A percentile compares a stretch with the other conserved stretches of the same genome.
phyloP scores from a whole-genome alignment of 768 basidiomycete genomes.

The Lentinula sp. region DNA sequence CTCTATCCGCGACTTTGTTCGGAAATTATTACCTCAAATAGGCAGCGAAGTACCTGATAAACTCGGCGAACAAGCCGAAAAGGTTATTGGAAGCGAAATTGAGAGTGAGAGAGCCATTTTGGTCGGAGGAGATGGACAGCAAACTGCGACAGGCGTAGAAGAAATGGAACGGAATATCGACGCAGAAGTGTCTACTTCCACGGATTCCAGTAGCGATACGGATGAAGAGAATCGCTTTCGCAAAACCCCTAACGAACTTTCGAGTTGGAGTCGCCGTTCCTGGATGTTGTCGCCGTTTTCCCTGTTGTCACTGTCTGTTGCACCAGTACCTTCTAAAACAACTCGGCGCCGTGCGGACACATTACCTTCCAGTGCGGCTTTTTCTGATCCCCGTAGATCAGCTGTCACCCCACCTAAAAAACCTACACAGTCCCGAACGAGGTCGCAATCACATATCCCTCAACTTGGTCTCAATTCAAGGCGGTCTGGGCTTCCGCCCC shows the following conservation, averaged over 20 bases:
- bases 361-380: not conserved
- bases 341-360: constrained; percentile 5
- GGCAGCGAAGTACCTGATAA: constrained; percentile 45
- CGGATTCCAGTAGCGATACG: constrained; percentile 18
- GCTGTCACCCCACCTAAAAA: not conserved
- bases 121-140: constrained; percentile 71
- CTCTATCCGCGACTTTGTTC: constrained; percentile 68
- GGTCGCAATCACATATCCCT: not conserved
- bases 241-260: constrained; percentile 18
- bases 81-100: constrained; percentile 62
- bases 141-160: constrained; percentile 35
- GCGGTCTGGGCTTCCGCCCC: constrained; percentile 3
- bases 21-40: constrained; percentile 46
- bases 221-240: constrained; percentile 25
- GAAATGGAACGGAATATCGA: constrained; percentile 33
- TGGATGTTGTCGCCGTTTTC: constrained; percentile 20
- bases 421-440: not conserved
- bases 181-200: constrained; percentile 2
- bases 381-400: not conserved
- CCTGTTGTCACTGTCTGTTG: constrained; percentile 12
- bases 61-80: constrained; percentile 51
- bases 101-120: constrained; percentile 59
- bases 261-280: constrained; percentile 46
- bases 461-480: not conserved
- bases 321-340: not conserved